Base-by-base conservation (phyloP, 2,329 filamentous ascomycete species). In the Talaromyces sp. region DNA sequence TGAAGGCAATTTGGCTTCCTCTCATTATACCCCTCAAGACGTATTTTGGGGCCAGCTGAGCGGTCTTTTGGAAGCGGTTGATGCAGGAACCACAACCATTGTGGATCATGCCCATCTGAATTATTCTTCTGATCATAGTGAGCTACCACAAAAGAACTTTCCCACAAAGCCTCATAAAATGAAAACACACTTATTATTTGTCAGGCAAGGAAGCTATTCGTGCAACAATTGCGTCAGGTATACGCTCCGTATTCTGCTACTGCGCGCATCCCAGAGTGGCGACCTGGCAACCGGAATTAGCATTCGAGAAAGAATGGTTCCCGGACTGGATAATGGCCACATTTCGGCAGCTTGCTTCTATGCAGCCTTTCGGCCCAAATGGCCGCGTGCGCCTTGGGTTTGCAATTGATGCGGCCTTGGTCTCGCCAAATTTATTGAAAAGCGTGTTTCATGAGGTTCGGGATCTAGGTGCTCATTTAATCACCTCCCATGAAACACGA, bases 31-130 rank as follows among this genome's bases (percentile, higher is more conserved):
- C 7, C 57, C 51, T n/a, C 35, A 48, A 8, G 51, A 59, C 14
- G 43, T 59, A 41, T 59, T 54, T 27, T 59, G 57, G 57, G 57
- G 57, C 35, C 57, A 59, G 41, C 27, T 59, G 32, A 52, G 50
- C 11, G 57, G 57, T 9, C 54, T 51, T 35, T 38, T 59, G 7
- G 35, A 54, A 14, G 43, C 32, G 7, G 21, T 59, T 19, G 14
- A 55, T 17, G 51, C 57, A 19, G 57, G 57, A 12, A 41, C 43
- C 29, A 59, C 57, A 21, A 59, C 51, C 5, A 52, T 59, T 10
- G 51, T 59, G 8, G 57, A 59, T n/a, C 57, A 59, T 21, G 57
- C 57, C 32, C 57, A 59, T 32, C 41, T 59, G 38, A 53, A 35
- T 21, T 59, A 59, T 12, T 59, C 57, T 11, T 14, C 51, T 19